These are phyloP conservation scores for Skeletonema marinoi DNA, from an alignment of 108 stramenopile genomes.

Conservation along the genomic window DNA sequence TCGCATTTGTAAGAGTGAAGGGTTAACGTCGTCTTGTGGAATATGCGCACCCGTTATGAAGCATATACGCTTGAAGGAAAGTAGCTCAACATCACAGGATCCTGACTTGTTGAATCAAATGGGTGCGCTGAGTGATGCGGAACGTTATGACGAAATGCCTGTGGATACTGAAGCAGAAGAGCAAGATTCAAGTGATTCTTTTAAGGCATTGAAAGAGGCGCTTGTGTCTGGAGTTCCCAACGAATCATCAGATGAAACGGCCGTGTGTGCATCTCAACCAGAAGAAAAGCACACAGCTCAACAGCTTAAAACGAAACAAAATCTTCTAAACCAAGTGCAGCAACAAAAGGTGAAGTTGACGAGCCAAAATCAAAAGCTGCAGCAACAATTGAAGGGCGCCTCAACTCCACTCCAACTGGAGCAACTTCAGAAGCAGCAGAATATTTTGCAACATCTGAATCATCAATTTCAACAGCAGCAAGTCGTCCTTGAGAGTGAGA, in stretches of 20 bases:
- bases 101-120: neutral
- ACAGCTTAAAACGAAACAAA: slow-evolving; percentile 24
- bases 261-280: neutral
- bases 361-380: slow-evolving; percentile 56
- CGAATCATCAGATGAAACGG: neutral
- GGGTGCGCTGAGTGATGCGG: neutral
- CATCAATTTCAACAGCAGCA: slow-evolving; percentile 69
- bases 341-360: slow-evolving; percentile 36
- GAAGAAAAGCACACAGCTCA: neutral
- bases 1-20: slow-evolving; percentile 69
- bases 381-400: slow-evolving; percentile 49
- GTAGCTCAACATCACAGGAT: slow-evolving; percentile 16
- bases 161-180: neutral
- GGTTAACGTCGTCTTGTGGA: slow-evolving; percentile 65
- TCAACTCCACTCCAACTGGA: slow-evolving; percentile 48
- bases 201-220: neutral
- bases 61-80: slow-evolving; percentile 52
- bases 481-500: slow-evolving; percentile 54
- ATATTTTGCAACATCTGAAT: slow-evolving; percentile 56
- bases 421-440: slow-evolving; percentile 63
- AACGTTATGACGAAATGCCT: neutral
- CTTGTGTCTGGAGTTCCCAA: neutral
- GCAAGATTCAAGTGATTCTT: slow-evolving; percentile 1
- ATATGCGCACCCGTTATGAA: slow-evolving; percentile 81
- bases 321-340: slow-evolving; percentile 25